These are phyloP conservation scores for Fusarium verticillioides DNA, from an alignment of 2,329 filamentous ascomycete species.

Conservation along the genomic window DNA sequence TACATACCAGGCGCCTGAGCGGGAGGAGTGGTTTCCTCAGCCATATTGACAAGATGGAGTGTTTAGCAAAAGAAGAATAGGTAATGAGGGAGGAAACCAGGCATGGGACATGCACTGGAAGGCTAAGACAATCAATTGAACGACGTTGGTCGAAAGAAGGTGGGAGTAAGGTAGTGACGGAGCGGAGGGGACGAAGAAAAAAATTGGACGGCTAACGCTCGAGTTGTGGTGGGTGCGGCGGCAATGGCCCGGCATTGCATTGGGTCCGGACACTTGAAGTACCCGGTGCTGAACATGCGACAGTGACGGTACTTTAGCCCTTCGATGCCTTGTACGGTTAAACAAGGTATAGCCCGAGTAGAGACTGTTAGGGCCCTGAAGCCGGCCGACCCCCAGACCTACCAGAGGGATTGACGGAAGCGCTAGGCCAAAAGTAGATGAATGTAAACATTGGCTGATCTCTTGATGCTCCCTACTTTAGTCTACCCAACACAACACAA, in stretches of 20 bases:
- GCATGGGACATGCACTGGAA: slow-evolving; percentile 45
- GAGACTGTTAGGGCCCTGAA: slow-evolving; percentile 23
- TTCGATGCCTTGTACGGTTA: background rate
- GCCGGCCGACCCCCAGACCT: slow-evolving; percentile 7
- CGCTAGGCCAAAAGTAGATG: slow-evolving; percentile 45
- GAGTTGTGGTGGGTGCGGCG: slow-evolving; percentile 37
- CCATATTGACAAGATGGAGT: slow-evolving; percentile 46
- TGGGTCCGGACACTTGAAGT: slow-evolving; percentile 28
- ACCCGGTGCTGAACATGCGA: slow-evolving; percentile 21
- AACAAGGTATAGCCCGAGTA: slow-evolving; percentile 32
- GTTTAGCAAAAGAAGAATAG: slow-evolving; percentile 26
- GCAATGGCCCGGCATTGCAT: slow-evolving; percentile 44
- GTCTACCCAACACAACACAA: slow-evolving; percentile 4
- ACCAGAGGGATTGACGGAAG: background rate
- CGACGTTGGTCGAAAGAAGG: slow-evolving; percentile 38
- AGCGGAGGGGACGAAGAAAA: slow-evolving; percentile 43
- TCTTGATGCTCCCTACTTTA: slow-evolving; percentile 7
- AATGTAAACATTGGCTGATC: slow-evolving; percentile 46
- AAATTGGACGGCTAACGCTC: slow-evolving; percentile 43
- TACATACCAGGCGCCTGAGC: slow-evolving; percentile 44
- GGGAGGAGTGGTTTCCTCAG: slow-evolving; percentile 47
- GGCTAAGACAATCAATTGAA: slow-evolving; percentile 40
- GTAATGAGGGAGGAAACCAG: slow-evolving; percentile 35
- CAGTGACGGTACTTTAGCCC: slow-evolving; percentile 29
- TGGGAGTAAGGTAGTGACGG: slow-evolving; percentile 34